These are phyloP conservation scores for Psilocybe subaeruginosa DNA, from an alignment of 768 basidiomycete genomes.

Conservation along the genomic window DNA sequence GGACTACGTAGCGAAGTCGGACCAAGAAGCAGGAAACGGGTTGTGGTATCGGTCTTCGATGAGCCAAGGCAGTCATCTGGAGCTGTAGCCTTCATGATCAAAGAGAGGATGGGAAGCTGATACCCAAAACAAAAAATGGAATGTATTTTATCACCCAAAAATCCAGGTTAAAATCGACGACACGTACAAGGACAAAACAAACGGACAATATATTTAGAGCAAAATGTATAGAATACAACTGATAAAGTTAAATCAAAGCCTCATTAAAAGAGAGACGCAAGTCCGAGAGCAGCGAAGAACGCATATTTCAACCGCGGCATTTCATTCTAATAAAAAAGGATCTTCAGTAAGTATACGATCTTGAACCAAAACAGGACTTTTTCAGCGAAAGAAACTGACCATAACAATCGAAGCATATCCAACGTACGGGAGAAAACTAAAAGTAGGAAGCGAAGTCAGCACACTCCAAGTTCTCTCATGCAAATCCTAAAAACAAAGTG, in stretches of 20 bases:
- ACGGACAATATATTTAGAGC: neutral
- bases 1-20: slow-evolving; percentile 21
- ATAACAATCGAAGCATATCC: slow-evolving; percentile 95
- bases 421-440: slow-evolving; percentile 86
- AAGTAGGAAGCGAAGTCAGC: neutral
- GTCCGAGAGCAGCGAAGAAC: neutral
- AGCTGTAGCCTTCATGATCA: slow-evolving; percentile 6
- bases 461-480: neutral
- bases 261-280: neutral
- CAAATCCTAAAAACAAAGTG: neutral
- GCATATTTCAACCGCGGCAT: neutral
- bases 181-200: neutral
- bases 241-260: neutral
- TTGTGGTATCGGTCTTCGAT: slow-evolving; percentile 24
- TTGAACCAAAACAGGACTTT: neutral
- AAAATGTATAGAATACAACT: neutral
- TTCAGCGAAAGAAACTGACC: slow-evolving; percentile 48
- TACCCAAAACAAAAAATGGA: neutral
- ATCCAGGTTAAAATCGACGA: neutral
- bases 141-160: neutral
- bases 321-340: slow-evolving; percentile 64
- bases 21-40: slow-evolving; percentile 17
- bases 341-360: neutral
- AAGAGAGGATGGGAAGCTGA: neutral
- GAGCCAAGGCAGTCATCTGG: slow-evolving; percentile 23